These are phyloP conservation scores for Akanthomyces dipterigenus DNA, from an alignment of 2,329 filamentous ascomycete genomes.

Conservation along the genomic window DNA sequence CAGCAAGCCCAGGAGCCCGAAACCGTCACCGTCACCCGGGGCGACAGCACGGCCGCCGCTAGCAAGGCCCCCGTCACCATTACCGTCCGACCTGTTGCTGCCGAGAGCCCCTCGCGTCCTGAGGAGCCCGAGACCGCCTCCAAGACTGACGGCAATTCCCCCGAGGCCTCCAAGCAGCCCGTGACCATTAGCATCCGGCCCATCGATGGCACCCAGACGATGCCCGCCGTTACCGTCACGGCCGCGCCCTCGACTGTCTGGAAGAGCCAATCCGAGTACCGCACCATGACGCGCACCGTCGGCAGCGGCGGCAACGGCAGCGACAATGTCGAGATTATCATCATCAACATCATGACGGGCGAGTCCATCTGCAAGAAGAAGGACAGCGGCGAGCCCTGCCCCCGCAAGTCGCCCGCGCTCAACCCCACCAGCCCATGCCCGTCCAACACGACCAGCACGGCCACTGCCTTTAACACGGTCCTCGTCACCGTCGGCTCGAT, in stretches of 20 bases:
- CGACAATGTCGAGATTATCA: too few relatives aligned
- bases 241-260: too few relatives aligned
- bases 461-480: constrained; percentile 32
- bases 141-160: background rate
- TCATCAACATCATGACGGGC: too few relatives aligned
- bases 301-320: too few relatives aligned
- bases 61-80: background rate
- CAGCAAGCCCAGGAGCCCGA: constrained; percentile 1
- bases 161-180: background rate
- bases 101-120: background rate
- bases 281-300: too few relatives aligned
- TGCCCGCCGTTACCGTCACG: constrained; percentile 19
- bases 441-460: constrained; percentile 23
- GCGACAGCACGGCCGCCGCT: background rate
- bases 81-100: background rate
- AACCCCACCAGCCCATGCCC: constrained; percentile 18
- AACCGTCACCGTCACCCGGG: constrained; percentile 15
- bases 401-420: constrained; percentile 6
- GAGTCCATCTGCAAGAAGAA: too few relatives aligned
- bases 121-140: background rate
- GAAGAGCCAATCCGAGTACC: too few relatives aligned
- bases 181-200: background rate
- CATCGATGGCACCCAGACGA: background rate
- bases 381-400: too few relatives aligned
- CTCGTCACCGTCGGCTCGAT: constrained; percentile 21